Percentiles rank a stretch among this genome's conserved stretches.
Evolutionary conservation across 2,329 filamentous ascomycete genomes (phyloP).

Genomic region (Clarireedia monteithiana): DNA sequence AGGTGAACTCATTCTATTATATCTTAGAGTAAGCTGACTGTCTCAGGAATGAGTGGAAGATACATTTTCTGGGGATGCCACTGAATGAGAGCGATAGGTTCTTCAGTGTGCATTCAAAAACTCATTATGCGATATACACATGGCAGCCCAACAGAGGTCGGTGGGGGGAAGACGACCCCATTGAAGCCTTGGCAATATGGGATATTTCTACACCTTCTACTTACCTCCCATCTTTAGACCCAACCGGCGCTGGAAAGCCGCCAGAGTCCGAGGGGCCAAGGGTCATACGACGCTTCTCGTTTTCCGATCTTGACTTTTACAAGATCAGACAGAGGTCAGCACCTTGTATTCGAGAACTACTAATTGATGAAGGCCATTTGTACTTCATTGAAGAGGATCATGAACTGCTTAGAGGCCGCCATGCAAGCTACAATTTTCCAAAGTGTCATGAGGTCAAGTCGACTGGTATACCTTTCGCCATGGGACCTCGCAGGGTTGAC

Average conservation of each 20-base stretch:
- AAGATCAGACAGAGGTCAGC: conserved; percentile 44
- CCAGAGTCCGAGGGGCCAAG: conserved; percentile 32
- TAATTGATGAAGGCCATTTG: conserved; percentile 39
- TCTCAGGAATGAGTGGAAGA: conserved; percentile 44
- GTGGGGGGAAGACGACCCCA: conserved; percentile 47
- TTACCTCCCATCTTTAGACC: conserved; percentile 44
- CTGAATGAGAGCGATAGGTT: conserved; percentile 51
- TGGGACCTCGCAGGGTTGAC: conserved; percentile 44
- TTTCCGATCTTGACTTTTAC: conserved; percentile 44
- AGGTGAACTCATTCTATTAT: conserved; percentile 31
- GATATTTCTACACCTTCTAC: conserved; percentile 43
- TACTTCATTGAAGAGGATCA: conserved; percentile 51
- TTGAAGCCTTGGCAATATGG: conserved; percentile 50
- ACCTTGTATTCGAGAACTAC: conserved; percentile 42
- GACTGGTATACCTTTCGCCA: conserved; percentile 46
- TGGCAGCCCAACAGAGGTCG: conserved; percentile 52
- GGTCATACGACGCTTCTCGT: conserved; percentile 42
- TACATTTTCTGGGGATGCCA: conserved; percentile 49
- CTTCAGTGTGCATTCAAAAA: conserved; percentile 51
- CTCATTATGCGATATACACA: conserved; percentile 53
- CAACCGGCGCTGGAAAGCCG: conserved; percentile 32
- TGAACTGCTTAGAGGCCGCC: conserved; percentile 39
- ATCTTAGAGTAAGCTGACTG: background rate
- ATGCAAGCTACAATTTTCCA: conserved; percentile 34
- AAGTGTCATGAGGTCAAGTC: conserved; percentile 39